phyloP scores from a whole-genome alignment of 495 filamentous ascomycete genomes.

The Penicilliopsis zonata region DNA sequence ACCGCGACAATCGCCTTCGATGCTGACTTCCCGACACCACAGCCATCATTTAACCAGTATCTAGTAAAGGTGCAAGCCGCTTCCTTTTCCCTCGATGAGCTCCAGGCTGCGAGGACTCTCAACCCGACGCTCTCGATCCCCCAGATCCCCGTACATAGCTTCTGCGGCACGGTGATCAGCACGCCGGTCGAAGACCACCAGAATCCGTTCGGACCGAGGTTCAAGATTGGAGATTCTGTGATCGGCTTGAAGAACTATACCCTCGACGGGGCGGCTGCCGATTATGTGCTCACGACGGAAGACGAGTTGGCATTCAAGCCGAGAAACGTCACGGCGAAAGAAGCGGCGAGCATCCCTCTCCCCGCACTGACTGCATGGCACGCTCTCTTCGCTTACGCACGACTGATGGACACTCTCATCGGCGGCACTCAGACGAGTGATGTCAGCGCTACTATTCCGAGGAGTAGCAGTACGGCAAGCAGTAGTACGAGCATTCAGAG shows the following conservation, averaged over 20 bases:
- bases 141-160: constrained; percentile 44
- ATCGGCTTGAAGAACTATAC: constrained; percentile 36
- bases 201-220: constrained; percentile 19
- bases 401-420: constrained; percentile 16
- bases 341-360: constrained; percentile 41
- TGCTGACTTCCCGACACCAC: constrained; percentile 24
- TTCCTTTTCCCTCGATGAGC: constrained; percentile 44
- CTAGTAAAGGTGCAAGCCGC: constrained; percentile 47
- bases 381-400: constrained; percentile 42
- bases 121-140: constrained; percentile 30
- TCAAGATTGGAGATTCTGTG: constrained; percentile 39
- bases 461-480: no score
- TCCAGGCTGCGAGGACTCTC: constrained; percentile 26
- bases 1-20: constrained; percentile 12
- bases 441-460: background rate
- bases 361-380: constrained; percentile 46
- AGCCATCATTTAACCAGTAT: constrained; percentile 33
- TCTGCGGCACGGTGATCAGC: constrained; percentile 40
- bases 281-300: constrained; percentile 38
- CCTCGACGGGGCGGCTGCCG: constrained; percentile 38
- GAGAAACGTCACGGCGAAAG: constrained; percentile 28
- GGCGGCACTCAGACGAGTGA: background rate
- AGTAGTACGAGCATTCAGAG: no score
- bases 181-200: constrained; percentile 31
- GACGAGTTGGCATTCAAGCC: constrained; percentile 39